Evolutionary conservation across 768 basidiomycete genomes (phyloP).

Genomic region (Gelatoporia subvermispora): DNA sequence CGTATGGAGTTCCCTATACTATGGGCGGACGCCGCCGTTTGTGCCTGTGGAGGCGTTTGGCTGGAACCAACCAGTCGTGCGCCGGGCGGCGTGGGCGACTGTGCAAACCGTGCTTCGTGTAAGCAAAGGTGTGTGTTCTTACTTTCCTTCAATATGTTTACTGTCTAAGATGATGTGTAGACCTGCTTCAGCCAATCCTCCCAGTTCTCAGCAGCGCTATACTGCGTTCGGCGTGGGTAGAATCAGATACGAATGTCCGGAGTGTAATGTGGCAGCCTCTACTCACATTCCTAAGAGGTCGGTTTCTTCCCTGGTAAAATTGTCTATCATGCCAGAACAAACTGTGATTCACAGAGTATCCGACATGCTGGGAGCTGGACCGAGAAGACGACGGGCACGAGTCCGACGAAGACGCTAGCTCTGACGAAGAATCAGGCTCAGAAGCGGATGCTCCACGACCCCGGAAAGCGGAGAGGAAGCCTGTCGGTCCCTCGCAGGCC

Average conservation of each 20-base stretch:
- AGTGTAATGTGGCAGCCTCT: slow-evolving; percentile 65
- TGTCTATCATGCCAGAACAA: background rate
- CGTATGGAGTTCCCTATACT: slow-evolving; percentile 58
- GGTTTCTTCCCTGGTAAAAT: slow-evolving; percentile 6
- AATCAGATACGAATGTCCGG: slow-evolving; percentile 68
- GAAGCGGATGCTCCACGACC: too few relatives aligned
- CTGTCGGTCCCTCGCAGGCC: slow-evolving; percentile 32
- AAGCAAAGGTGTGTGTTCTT: slow-evolving; percentile 37
- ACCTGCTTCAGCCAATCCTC: slow-evolving; percentile 28
- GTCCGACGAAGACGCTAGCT: slow-evolving; percentile 30
- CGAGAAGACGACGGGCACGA: slow-evolving; percentile 29
- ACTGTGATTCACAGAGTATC: slow-evolving; percentile 43
- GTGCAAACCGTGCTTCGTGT: slow-evolving; percentile 40
- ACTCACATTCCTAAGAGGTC: slow-evolving; percentile 69
- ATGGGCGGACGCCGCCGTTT: slow-evolving; percentile 38
- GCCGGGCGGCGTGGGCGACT: slow-evolving; percentile 65
- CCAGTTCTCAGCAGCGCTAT: slow-evolving; percentile 50
- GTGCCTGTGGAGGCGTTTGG: slow-evolving; percentile 48
- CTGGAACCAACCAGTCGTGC: slow-evolving; percentile 61
- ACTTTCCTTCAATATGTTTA: background rate
- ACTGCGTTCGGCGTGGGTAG: slow-evolving; percentile 66
- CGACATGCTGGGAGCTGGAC: slow-evolving; percentile 59
- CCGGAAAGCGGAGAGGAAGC: slow-evolving; percentile 1
- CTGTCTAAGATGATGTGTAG: slow-evolving; percentile 9
- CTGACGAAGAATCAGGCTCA: slow-evolving; percentile 31